A percentile compares a stretch with the other conserved stretches of the same genome.
phyloP scores from a whole-genome alignment of 768 basidiomycete species.

The Termitomyces sp. region DNA sequence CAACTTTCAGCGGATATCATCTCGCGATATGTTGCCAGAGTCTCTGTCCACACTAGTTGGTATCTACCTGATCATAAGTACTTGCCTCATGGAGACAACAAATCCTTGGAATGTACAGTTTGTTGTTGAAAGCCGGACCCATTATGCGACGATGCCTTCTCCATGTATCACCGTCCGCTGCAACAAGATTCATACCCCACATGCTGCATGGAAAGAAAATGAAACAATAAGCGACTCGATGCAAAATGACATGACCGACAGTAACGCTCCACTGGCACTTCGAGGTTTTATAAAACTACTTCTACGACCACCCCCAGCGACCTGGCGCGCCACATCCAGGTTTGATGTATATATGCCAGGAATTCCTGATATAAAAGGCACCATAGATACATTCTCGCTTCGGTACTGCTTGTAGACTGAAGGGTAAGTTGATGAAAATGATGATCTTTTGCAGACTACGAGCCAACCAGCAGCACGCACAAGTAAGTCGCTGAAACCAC shows the following conservation, averaged over 20 bases:
- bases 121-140: slow-evolving; percentile 38
- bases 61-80: slow-evolving; percentile 19
- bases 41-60: slow-evolving; percentile 31
- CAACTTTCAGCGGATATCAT: slow-evolving; percentile 28
- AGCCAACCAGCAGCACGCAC: slow-evolving; percentile 19
- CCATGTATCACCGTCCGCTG: slow-evolving; percentile 39
- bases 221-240: not conserved
- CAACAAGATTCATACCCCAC: slow-evolving; percentile 44
- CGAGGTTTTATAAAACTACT: slow-evolving; percentile 36
- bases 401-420: slow-evolving; percentile 31
- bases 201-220: slow-evolving; percentile 24
- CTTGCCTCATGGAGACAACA: not conserved
- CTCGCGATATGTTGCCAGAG: slow-evolving; percentile 24
- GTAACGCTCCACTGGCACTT: slow-evolving; percentile 22
- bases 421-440: not conserved
- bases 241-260: slow-evolving; percentile 21
- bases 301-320: slow-evolving; percentile 33
- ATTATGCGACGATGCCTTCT: slow-evolving; percentile 40
- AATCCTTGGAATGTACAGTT: slow-evolving; percentile 24
- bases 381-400: slow-evolving; percentile 36
- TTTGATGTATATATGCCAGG: slow-evolving; percentile 38
- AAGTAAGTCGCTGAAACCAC: slow-evolving; percentile 31
- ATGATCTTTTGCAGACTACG: not conserved
- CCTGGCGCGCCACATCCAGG: slow-evolving; percentile 42
- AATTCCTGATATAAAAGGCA: slow-evolving; percentile 32